A percentile compares a stretch with the other conserved stretches of the same genome.
Evolutionary conservation across 23 red algal species (phyloP).

Genomic region (Gracilaria caudata): DNA sequence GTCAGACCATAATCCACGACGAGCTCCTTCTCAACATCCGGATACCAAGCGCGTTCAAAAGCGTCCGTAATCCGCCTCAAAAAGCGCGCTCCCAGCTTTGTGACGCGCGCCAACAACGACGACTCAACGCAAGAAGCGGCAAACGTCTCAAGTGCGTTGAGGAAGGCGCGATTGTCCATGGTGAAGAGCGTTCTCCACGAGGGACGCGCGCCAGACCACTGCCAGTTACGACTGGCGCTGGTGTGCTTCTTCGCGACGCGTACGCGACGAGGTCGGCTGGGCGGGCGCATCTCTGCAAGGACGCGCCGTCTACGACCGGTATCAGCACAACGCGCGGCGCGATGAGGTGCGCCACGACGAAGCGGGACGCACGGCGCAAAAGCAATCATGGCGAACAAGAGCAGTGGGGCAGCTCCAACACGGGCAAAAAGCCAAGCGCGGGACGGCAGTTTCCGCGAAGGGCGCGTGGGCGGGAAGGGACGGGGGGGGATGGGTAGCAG

Average conservation of each 20-base stretch:
- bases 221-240: conserved; percentile 4
- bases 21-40: conserved; percentile 43
- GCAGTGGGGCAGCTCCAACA: background rate
- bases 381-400: background rate
- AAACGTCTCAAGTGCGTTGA: conserved; percentile 26
- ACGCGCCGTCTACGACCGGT: conserved; percentile 5
- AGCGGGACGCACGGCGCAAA: background rate
- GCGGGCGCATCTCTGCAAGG: background rate
- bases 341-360: background rate
- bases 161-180: conserved; percentile 23
- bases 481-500: background rate
- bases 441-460: background rate
- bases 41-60: conserved; percentile 34
- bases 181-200: conserved; percentile 30
- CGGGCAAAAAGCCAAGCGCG: too few relatives aligned
- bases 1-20: conserved; percentile 51
- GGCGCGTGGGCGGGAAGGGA: background rate
- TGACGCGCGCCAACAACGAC: conserved; percentile 10
- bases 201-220: conserved; percentile 33
- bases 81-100: conserved; percentile 25
- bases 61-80: conserved; percentile 13
- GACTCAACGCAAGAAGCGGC: conserved; percentile 28
- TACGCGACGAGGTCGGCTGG: conserved; percentile 14
- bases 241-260: conserved; percentile 34
- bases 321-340: background rate